Evolutionary conservation across 1,284 basidiomycete genomes (phyloP), one percentile per base, ranked within the genome.

Genomic region (Mycosarcoma mackinlayi): DNA sequence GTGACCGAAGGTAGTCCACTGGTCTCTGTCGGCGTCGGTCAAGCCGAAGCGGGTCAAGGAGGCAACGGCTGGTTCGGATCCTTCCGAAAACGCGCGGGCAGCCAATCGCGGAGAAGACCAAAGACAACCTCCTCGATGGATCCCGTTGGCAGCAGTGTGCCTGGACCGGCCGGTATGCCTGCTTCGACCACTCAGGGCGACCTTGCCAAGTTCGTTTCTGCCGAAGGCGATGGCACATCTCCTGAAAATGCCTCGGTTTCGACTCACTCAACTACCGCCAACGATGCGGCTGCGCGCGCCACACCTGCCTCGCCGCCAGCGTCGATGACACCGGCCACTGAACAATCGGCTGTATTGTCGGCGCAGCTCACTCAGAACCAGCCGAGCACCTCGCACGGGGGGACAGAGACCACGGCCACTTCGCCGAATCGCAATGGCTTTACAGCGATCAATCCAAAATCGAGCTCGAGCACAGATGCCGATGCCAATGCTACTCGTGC

Each of bases 11-110:
- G 53, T 16, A 61, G 61, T 19, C 25, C 58, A 14, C 35, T 54
- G 16, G 48, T 37, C 14, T 44, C 61, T 3, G 40, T 38, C 16
- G 51, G 44, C 24, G 38, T 46, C 14, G 54, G 49, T 19, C 49
- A 46, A 14, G 14, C 54, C 6, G 67, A 65, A 10, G 11, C 51
- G 11, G 52, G 37, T 31, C 51, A 50, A 33, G 51, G 50, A 10
- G 46, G 60, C 19, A 66, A 66, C 14, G 62, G 71, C 35, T 73
- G 71, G 71, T 73, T 73, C 41, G 71, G 61, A 21, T 65, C 64
- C 21, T 69, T 73, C 53, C 60, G 71, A 27, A 66, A 63, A 19
- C 61, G 71, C 10, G 59, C 71, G 1, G 60, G 55, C 13, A 71
- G 68, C 35, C 62, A 66, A 45, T 71, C 68, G 7, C 48, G 45